A percentile compares a stretch with the other conserved stretches of the same genome.
These are phyloP conservation scores for Verticillium dahliae DNA, from an alignment of 2,329 filamentous ascomycete species.

Conservation along the genomic window DNA sequence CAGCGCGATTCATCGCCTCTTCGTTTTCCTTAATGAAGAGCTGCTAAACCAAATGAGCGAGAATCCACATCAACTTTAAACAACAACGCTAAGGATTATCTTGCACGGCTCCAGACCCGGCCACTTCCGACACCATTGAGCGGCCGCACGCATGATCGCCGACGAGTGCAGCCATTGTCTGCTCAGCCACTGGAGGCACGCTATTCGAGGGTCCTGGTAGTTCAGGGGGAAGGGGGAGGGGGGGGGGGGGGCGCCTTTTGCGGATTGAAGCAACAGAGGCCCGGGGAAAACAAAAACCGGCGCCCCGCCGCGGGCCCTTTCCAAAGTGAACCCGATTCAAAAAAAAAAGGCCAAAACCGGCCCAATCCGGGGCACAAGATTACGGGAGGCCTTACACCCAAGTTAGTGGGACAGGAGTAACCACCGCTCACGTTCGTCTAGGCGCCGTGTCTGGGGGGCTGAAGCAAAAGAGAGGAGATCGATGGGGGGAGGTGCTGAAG, in stretches of 20 bases:
- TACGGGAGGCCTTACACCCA: too few relatives aligned
- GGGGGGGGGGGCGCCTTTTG: too few relatives aligned
- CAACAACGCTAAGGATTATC: not conserved
- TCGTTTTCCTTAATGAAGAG: not conserved
- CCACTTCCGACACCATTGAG: not conserved
- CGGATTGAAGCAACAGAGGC: too few relatives aligned
- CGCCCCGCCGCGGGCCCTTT: not conserved
- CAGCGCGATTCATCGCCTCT: not conserved
- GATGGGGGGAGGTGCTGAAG: too few relatives aligned
- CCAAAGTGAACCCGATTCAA: not conserved
- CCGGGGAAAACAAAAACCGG: too few relatives aligned
- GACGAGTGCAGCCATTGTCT: not conserved
- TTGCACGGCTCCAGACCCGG: not conserved
- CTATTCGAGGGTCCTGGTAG: not conserved
- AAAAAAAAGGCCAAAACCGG: too few relatives aligned
- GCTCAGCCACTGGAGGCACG: not conserved
- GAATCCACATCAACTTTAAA: not conserved
- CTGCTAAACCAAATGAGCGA: not conserved
- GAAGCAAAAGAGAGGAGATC: too few relatives aligned
- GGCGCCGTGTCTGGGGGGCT: too few relatives aligned
- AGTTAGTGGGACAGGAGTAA: too few relatives aligned
- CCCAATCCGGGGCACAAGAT: too few relatives aligned
- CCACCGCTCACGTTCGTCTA: too few relatives aligned
- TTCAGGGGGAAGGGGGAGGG: not conserved
- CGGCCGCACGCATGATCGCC: not conserved